phyloP scores from a whole-genome alignment of 1,284 basidiomycete species.

The Rhodotorula sp. region DNA sequence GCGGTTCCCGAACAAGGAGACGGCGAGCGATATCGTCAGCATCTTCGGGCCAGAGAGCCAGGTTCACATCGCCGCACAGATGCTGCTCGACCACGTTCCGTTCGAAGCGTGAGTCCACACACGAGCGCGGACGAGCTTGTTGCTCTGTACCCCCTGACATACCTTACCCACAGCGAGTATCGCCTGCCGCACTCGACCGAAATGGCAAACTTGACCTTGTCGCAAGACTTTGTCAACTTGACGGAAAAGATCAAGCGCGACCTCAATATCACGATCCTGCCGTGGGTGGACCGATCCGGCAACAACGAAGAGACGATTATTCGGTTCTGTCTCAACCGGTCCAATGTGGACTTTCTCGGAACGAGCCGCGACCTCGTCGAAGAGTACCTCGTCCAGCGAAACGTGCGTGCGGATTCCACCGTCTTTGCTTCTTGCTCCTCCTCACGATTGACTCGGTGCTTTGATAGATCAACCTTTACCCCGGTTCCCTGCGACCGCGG shows the following conservation, averaged over 20 bases:
- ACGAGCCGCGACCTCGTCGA: slow-evolving; percentile 89
- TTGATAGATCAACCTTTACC: slow-evolving; percentile 43
- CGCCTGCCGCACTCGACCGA: slow-evolving; percentile 70
- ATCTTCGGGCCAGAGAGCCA: slow-evolving; percentile 97
- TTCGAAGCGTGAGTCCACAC: slow-evolving; percentile 67
- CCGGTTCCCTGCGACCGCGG: slow-evolving; percentile 48
- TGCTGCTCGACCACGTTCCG: slow-evolving; percentile 85
- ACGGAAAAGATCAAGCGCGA: slow-evolving; percentile 89
- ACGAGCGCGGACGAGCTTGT: background rate
- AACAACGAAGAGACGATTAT: slow-evolving; percentile 75
- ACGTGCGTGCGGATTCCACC: slow-evolving; percentile 56
- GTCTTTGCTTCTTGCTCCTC: background rate
- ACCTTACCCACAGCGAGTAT: slow-evolving; percentile 60
- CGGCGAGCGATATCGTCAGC: slow-evolving; percentile 81
- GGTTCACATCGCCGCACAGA: slow-evolving; percentile 91
- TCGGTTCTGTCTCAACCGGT: slow-evolving; percentile 91
- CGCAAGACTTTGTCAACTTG: slow-evolving; percentile 76
- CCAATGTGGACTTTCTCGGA: slow-evolving; percentile 86
- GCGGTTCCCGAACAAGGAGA: slow-evolving; percentile 93
- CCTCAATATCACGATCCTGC: slow-evolving; percentile 76
- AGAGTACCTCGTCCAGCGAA: slow-evolving; percentile 81
- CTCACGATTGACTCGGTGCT: background rate
- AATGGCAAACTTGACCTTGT: slow-evolving; percentile 67
- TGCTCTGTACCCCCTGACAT: background rate
- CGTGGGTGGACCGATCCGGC: slow-evolving; percentile 47